Base-by-base conservation (phyloP, 2,329 filamentous ascomycete genomes). In the Coleophoma eucalyptorum region DNA sequence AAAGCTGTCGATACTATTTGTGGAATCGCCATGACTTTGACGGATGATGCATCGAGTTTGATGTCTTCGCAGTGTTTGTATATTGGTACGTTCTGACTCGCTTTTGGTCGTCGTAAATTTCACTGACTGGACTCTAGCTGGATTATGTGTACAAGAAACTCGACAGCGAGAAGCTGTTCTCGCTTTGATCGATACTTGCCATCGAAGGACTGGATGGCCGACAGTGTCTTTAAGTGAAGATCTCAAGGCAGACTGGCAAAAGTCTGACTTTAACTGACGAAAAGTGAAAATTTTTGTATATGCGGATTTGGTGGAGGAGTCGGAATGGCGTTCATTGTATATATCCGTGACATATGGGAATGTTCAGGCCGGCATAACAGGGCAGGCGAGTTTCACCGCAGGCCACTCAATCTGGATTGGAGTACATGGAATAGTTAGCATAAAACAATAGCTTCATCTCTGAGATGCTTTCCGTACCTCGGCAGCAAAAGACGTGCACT, bases 1-100 rank as follows among this genome's bases (percentile, higher is more conserved):
- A 72, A 76, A 33, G 72, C 73, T 20, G 72, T 79, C 5, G 71
- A 73, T 42, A 69, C 65, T 0, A 76, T 80, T 19, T 76, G 73
- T 46, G 76, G 76, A 1, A 75, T 79, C 45, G 76, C 75, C 1
- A 67, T 74, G 60, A 72, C 71, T 48, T 55, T 72, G 31, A 65
- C 59, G 3, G 71, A 74, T 26, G 64, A 70, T 49, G 68, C 68
- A 10, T 70, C 68, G n/a, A 67, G 69, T 43, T 60, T 75, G 13
- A 67, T 74, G 58, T 72, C 68, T 5, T 70, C 70, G 5, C 71
- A 74, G 54, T 74, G 71, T 50, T 58, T 75, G 1, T 75, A 69
- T 46, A 67, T 64, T 15, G 68, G 56, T 58, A 53, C 13, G 38
- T 48, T 51, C 8, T 43, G 8, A 31, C 19, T 15, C 15, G 32